These are phyloP conservation scores for Boletus bicolor DNA, from an alignment of 768 basidiomycete genomes.

Conservation along the genomic window DNA sequence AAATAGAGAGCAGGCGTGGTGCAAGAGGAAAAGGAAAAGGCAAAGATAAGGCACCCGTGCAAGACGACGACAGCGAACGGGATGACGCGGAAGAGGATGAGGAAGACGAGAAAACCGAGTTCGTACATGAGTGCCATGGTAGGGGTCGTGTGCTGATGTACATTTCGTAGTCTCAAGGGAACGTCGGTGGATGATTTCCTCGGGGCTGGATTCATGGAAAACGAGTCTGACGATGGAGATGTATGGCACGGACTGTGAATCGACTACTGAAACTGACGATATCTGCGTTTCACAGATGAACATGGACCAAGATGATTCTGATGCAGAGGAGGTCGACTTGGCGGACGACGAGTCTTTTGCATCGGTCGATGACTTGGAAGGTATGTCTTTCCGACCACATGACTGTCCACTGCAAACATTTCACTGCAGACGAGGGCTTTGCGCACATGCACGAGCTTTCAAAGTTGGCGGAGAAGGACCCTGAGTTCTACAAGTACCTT, in stretches of 20 bases:
- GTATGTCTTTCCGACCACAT: constrained; percentile 25
- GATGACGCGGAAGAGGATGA: constrained; percentile 19
- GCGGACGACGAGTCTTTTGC: constrained; percentile 67
- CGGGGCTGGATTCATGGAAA: constrained; percentile 69
- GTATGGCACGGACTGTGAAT: constrained; percentile 23
- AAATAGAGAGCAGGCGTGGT: constrained; percentile 58
- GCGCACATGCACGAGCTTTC: constrained; percentile 79
- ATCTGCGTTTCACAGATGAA: constrained; percentile 18
- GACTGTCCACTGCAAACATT: not conserved
- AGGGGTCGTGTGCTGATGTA: not conserved
- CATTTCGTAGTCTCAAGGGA: constrained; percentile 24
- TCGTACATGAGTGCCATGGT: not conserved
- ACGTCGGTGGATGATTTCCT: constrained; percentile 80
- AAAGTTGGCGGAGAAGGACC: constrained; percentile 91
- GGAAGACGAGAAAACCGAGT: constrained; percentile 8
- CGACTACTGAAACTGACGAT: not conserved
- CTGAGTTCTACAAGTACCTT: constrained; percentile 98
- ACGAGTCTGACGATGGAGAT: constrained; percentile 45
- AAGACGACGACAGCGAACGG: constrained; percentile 30
- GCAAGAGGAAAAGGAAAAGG: constrained; percentile 38
- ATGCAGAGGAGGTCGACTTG: constrained; percentile 41
- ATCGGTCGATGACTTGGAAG: constrained; percentile 76
- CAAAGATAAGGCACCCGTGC: constrained; percentile 20
- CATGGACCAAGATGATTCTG: constrained; percentile 26
- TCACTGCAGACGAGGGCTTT: constrained; percentile 58